These are phyloP conservation scores for Sarocladium brachiariae DNA, from an alignment of 2,329 filamentous ascomycete species.

Conservation along the genomic window DNA sequence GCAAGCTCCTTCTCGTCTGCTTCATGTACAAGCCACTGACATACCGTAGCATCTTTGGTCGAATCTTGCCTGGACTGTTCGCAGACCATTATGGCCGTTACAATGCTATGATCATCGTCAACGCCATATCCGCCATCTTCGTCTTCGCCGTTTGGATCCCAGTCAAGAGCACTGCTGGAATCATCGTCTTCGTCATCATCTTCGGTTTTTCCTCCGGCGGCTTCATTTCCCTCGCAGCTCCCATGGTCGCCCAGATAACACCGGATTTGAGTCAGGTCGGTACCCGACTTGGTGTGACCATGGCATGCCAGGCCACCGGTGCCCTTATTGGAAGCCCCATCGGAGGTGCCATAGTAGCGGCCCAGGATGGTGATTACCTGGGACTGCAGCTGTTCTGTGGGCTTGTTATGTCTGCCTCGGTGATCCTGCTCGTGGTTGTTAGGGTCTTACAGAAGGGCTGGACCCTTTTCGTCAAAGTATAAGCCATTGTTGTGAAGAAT, in stretches of 20 bases:
- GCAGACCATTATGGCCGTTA: slow-evolving; percentile 39
- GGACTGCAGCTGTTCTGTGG: slow-evolving; percentile 62
- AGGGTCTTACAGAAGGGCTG: slow-evolving; percentile 29
- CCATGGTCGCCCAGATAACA: slow-evolving; percentile 63
- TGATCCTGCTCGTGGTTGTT: slow-evolving; percentile 22
- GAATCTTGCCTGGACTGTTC: slow-evolving; percentile 42
- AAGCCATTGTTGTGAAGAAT: no score
- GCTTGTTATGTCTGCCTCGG: slow-evolving; percentile 32
- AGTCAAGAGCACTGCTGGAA: slow-evolving; percentile 43
- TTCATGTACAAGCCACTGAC: background rate
- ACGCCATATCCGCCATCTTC: slow-evolving; percentile 38
- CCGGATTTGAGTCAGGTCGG: slow-evolving; percentile 61
- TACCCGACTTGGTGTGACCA: slow-evolving; percentile 57
- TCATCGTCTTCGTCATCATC: slow-evolving; percentile 58
- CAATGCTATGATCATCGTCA: slow-evolving; percentile 46
- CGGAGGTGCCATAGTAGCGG: slow-evolving; percentile 52
- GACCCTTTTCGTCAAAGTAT: slow-evolving; percentile 25
- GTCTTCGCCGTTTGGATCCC: slow-evolving; percentile 43
- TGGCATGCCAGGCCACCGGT: slow-evolving; percentile 55
- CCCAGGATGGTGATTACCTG: slow-evolving; percentile 45
- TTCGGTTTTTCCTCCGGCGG: slow-evolving; percentile 65
- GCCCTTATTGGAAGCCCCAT: slow-evolving; percentile 63
- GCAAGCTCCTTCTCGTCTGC: background rate
- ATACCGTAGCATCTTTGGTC: slow-evolving; percentile 37
- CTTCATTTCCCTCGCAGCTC: slow-evolving; percentile 56